Evolutionary conservation across 345 rosid species (phyloP).

Genomic region (Cardamine occulta): DNA sequence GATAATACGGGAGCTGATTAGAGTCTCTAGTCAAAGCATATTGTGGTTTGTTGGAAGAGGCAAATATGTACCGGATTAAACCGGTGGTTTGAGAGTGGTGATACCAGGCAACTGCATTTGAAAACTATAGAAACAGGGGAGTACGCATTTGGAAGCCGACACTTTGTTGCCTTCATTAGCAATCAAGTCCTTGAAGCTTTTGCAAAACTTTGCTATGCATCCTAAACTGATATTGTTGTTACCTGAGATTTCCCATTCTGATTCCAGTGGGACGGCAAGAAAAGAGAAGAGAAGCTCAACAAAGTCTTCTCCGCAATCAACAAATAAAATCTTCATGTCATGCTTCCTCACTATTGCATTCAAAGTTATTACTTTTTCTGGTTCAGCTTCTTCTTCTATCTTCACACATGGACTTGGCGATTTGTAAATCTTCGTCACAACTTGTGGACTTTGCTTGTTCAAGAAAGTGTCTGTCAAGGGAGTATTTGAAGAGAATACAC

Average conservation of each 20-base stretch:
- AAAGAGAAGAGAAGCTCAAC: constrained; percentile 10
- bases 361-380: neutral
- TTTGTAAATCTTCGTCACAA: neutral
- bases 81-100: neutral
- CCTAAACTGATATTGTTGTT: neutral
- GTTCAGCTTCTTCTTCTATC: neutral
- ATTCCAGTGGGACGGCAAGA: neutral
- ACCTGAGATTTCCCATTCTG: neutral
- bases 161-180: neutral
- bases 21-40: neutral
- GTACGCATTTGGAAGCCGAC: neutral
- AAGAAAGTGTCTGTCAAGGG: constrained; percentile 25
- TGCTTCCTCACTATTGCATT: neutral
- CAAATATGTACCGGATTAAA: neutral
- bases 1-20: neutral
- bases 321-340: neutral
- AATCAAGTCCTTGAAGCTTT: neutral
- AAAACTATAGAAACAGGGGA: neutral
- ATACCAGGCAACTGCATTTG: neutral
- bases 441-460: neutral
- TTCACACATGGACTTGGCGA: neutral
- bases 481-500: neutral
- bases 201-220: neutral
- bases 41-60: neutral
- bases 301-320: constrained; percentile 15